Percentiles rank a stretch among this genome's conserved stretches.
phyloP scores from a whole-genome alignment of 1,139 yeast genomes.

The Taiozyma sp. region DNA sequence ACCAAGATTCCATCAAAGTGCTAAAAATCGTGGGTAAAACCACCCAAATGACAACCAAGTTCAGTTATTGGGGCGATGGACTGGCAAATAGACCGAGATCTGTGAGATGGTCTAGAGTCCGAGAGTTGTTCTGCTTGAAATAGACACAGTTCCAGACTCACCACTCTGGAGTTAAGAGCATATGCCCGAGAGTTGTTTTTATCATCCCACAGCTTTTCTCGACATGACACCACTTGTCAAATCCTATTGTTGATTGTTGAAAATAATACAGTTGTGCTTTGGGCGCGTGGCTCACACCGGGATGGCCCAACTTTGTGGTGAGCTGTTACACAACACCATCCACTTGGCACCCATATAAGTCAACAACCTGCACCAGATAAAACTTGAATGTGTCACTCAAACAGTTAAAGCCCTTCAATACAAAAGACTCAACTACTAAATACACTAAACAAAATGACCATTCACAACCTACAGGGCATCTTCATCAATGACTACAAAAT shows the following conservation, averaged over 20 bases:
- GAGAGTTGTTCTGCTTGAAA: not conserved
- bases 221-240: not conserved
- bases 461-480: constrained; percentile 9
- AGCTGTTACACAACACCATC: not conserved
- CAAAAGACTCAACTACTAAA: not conserved
- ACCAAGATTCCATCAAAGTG: not conserved
- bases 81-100: not conserved
- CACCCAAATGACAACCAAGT: not conserved
- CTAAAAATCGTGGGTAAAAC: not conserved
- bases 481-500: constrained; percentile 42
- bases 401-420: not conserved
- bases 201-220: not conserved
- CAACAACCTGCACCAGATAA: not conserved
- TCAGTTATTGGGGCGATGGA: not conserved
- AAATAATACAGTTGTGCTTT: not conserved
- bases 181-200: not conserved
- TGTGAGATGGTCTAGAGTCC: not conserved
- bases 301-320: not conserved
- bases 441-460: not conserved
- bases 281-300: not conserved
- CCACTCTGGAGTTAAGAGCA: no score
- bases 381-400: not conserved
- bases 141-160: not conserved
- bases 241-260: not conserved
- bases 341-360: not conserved